Conservation (phyloP, 257 asterid genomes). For the Pogostemon cablin region DNA sequence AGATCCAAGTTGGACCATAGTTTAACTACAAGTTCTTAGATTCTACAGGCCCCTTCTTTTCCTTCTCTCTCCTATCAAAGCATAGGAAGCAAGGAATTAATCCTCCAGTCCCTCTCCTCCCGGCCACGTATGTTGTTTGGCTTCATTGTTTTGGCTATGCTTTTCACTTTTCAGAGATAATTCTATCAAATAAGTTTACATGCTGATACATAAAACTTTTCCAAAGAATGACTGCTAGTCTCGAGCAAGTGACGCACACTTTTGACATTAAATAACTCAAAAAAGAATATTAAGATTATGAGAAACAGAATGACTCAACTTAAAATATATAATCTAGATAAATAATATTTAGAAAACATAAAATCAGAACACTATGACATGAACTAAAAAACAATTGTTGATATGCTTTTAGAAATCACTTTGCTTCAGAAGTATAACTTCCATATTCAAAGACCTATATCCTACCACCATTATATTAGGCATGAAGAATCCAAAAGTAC, state of each 20-base stretch:
- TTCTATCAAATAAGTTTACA: not conserved
- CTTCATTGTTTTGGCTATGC: not conserved
- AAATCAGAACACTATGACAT: not conserved
- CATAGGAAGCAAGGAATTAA: not conserved
- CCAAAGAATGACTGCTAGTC: not conserved
- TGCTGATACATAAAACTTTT: not conserved
- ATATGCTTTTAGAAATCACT: conserved; percentile 22
- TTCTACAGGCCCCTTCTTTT: not conserved
- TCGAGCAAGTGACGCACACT: not conserved
- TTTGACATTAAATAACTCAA: not conserved
- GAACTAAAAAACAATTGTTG: not conserved
- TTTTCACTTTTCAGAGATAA: not conserved
- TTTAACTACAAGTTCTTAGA: not conserved
- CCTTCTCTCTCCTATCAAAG: not conserved
- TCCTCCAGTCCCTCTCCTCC: conserved; percentile 10
- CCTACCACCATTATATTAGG: conserved; percentile 10
- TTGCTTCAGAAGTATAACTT: conserved; percentile 5
- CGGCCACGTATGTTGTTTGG: not conserved
- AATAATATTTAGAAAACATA: conserved; percentile 2
- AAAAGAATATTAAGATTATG: no score
- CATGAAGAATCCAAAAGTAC: conserved; percentile 15
- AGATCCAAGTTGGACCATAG: conserved; percentile 6
- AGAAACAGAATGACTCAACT: no score
- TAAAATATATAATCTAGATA: not conserved
- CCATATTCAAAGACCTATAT: conserved; percentile 11